Evolutionary conservation across 768 basidiomycete genomes (phyloP).

Genomic region (Cystobasidium onofrii): DNA sequence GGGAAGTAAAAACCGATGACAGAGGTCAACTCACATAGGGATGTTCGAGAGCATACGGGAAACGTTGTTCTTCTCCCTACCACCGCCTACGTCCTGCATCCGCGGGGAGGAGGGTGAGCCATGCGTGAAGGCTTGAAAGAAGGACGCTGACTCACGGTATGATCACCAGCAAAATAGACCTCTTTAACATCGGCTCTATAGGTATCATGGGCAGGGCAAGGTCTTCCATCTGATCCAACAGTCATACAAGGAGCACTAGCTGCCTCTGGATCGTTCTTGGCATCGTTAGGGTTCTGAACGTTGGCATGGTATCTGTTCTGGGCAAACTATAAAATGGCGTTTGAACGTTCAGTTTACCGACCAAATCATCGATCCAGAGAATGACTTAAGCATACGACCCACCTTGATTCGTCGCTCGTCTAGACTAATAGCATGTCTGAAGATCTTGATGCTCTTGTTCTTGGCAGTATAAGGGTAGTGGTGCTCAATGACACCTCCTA

Average conservation of each 20-base stretch:
- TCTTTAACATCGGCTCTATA: background rate
- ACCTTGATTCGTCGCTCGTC: slow-evolving; percentile 16
- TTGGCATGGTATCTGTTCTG: slow-evolving; percentile 3
- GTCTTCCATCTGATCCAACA: background rate
- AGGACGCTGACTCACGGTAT: background rate
- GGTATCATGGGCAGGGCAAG: background rate
- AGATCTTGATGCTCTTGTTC: slow-evolving; percentile 18
- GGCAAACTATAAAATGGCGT: background rate
- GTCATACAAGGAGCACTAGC: background rate
- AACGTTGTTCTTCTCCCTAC: background rate
- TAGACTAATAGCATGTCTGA: slow-evolving; percentile 20
- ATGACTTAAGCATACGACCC: background rate
- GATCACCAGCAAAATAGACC: slow-evolving; percentile 15
- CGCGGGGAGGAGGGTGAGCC: background rate
- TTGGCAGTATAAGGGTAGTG: slow-evolving; percentile 16
- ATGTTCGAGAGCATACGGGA: background rate
- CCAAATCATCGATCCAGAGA: background rate
- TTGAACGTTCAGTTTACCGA: background rate
- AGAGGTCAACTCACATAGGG: background rate
- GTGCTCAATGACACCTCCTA: background rate
- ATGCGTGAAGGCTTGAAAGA: background rate
- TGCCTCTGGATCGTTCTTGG: background rate
- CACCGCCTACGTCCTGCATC: slow-evolving; percentile 9
- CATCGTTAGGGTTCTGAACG: background rate
- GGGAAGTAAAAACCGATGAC: background rate